Evolutionary conservation across 2,329 filamentous ascomycete species (phyloP), one percentile per base, ranked within the genome.

Genomic region (Penicillium digitatum): DNA sequence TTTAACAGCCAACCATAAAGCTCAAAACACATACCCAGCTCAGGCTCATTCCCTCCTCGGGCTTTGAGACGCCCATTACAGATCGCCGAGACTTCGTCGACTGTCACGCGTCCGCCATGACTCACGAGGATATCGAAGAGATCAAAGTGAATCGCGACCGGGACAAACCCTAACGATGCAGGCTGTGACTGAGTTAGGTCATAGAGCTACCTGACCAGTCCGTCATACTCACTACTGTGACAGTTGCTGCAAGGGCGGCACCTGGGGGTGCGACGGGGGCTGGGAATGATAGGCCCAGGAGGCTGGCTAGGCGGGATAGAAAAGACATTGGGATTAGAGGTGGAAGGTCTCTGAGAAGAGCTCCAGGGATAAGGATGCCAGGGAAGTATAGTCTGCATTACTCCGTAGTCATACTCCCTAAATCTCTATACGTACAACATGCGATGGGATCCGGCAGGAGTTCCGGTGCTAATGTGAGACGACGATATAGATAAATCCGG

Each of bases 111-210:
- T 16, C 60, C 58, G 3, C 62, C 64, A 29, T 69, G 58, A 8
- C 43, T 51, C 7, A 67, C 66, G 1, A 74, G 49, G 22, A 62
- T 60, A 18, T 60, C 53, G 45, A 74, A 74, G 11, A 74, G 58
- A 40, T 69, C 53, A 53, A 74, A 74, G 32, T 71, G 66, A 14
- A 71, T 59, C 0, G 72, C 72, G 20, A 74, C 69, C 2, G 72
- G 71, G 2, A 74, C 62, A 34, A 74, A 74, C 1, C 70, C 72
- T n/a, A 74, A 50, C 0, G 70, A 67, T 12, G 72, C 69, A 1
- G 67, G 57, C 72, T 74, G 40, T 5, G 22, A 34, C 3, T 10
- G 10, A 12, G 39, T 54, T 38, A 54, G 39, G 40, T 32, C 6
- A 3, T 7, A 16, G 11, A 37, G 10, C 14, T 12, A 37, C 12